A percentile compares a stretch with the other conserved stretches of the same genome.
phyloP scores from a whole-genome alignment of 2,329 filamentous ascomycete genomes.

The Emergomyces africanus region DNA sequence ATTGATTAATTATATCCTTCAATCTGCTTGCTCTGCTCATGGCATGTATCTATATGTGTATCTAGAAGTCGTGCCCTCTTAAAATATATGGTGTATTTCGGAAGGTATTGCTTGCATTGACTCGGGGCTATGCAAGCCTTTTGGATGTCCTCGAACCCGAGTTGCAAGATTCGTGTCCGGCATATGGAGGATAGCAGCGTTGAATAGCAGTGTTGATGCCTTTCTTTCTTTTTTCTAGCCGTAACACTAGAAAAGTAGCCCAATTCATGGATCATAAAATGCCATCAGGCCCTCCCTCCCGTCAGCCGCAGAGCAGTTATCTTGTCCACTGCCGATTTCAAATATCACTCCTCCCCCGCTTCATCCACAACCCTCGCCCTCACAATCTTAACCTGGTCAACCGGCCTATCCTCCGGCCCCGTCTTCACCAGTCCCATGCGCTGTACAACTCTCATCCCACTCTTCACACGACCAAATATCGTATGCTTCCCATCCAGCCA shows the following conservation, averaged over 20 bases:
- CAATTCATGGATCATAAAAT: neutral
- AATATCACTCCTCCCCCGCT: conserved; percentile 32
- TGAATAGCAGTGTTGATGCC: too few species aligned
- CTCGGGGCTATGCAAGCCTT: neutral
- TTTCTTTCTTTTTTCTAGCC: neutral
- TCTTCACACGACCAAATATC: conserved; percentile 84
- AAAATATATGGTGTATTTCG: neutral
- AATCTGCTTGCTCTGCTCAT: neutral
- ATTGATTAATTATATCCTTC: neutral
- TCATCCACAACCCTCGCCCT: conserved; percentile 57
- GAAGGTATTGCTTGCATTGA: neutral
- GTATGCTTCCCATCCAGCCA: conserved; percentile 97
- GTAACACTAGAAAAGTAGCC: neutral
- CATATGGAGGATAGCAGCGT: neutral
- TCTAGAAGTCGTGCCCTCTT: neutral
- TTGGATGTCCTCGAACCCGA: too few species aligned
- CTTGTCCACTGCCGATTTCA: neutral
- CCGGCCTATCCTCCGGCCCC: conserved; percentile 63
- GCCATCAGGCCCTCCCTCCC: neutral
- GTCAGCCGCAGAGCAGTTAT: neutral
- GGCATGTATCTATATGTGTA: neutral
- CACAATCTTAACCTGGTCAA: conserved; percentile 70
- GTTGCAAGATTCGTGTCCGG: neutral
- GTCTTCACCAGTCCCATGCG: conserved; percentile 83
- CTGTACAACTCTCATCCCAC: conserved; percentile 69